Base-by-base conservation (phyloP, 2,329 filamentous ascomycete genomes). In the Monilinia fructigena region DNA sequence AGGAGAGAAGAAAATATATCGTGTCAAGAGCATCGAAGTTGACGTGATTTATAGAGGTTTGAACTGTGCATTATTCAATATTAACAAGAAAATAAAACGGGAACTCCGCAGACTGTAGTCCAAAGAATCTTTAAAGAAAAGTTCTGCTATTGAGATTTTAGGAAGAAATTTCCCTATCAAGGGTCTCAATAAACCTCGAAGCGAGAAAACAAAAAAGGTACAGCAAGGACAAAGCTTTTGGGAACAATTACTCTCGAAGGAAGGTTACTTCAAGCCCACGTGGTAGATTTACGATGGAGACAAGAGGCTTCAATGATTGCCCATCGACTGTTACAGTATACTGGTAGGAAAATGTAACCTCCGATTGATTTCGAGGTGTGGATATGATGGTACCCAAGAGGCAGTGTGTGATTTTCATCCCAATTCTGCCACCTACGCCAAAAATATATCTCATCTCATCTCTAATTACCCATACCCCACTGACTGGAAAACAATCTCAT, bases 31-130 rank as follows among this genome's bases (percentile, higher is more conserved):
- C n/a, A 12, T 20, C 45, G 45, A 40, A 50, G 28, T 50, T 50
- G 58, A 50, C 58, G 45, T 61, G 31, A 50, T 61, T 61, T 61
- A 61, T 61, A 61, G 58, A 38, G 14, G 28, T 20, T 20, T 50
- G 28, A 31, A 26, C 11, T 50, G 26, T 2, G 58, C 58, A 2
- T 48, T 40, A 31, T 61, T 61, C 45, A 52, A 1, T 23, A 38
- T 18, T 3, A 38, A 60, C 56, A 50, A 60, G 45, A 60, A 23
- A 20, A 60, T 10, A 38, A 18, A 20, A 3, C 45, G 45, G 58
- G n/a, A 38, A 50, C 45, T 38, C 58, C 58, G 58, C 26, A 23
- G 28, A 20, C 28, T 5, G 20, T 23, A 10, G 28, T 3, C n/a
- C n/a, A 61, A 52, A 50, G 58, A 38, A 50, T 18, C 58, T 61